A percentile compares a stretch with the other conserved stretches of the same genome.
Conservation (phyloP, 2,329 filamentous ascomycete species). For the Penicillium sp. region DNA sequence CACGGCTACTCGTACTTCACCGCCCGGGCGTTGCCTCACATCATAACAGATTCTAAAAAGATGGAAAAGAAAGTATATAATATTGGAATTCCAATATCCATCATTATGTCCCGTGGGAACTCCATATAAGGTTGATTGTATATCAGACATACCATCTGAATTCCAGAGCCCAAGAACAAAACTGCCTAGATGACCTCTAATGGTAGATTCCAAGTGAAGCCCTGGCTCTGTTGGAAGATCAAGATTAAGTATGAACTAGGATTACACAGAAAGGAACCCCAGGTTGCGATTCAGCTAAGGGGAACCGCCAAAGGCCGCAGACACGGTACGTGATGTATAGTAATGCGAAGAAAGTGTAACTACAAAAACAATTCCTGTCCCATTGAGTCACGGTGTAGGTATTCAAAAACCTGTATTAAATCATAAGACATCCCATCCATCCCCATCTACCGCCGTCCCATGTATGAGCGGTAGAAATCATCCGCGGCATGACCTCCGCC, state of each 20-base stretch:
- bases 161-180: neutral
- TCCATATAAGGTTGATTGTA: too few species aligned
- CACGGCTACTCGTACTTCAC: neutral
- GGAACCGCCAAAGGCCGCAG: neutral
- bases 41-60: too few species aligned
- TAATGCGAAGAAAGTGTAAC: neutral
- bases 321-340: neutral
- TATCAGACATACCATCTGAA: too few species aligned
- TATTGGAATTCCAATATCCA: too few species aligned
- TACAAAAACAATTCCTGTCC: neutral
- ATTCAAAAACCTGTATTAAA: neutral
- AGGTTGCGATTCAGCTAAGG: neutral
- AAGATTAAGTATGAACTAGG: neutral
- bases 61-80: too few species aligned
- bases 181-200: neutral
- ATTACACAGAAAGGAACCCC: neutral
- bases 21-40: too few species aligned
- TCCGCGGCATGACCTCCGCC: conserved; percentile 67
- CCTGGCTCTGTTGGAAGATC: neutral
- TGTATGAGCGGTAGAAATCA: conserved; percentile 87
- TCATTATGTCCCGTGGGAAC: too few species aligned
- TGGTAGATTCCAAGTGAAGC: neutral
- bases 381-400: neutral
- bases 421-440: conserved; percentile 3
- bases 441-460: conserved; percentile 63